Evolutionary conservation across 345 rosid genomes (phyloP).

Genomic region (Populus simonii): DNA sequence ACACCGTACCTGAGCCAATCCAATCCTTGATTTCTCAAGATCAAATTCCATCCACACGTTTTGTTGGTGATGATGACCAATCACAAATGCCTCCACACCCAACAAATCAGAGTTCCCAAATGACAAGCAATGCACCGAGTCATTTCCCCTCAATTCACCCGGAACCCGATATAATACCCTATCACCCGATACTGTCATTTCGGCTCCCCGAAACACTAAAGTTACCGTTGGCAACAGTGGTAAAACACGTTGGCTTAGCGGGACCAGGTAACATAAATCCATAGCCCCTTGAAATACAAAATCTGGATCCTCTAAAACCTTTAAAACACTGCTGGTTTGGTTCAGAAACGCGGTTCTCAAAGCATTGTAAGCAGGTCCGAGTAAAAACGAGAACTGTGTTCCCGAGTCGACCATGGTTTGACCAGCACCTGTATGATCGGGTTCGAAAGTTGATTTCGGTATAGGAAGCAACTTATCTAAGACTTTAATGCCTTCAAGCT

Average conservation of each 20-base stretch:
- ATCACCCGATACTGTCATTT: slow-evolving; percentile 62
- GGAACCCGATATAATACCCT: slow-evolving; percentile 60
- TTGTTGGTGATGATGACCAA: slow-evolving; percentile 93
- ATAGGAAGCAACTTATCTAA: slow-evolving; percentile 48
- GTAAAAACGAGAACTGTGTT: slow-evolving; percentile 82
- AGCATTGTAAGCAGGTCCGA: slow-evolving; percentile 74
- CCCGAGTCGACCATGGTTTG: slow-evolving; percentile 97
- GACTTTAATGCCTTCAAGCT: slow-evolving; percentile 81
- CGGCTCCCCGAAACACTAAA: slow-evolving; percentile 73
- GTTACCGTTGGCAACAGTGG: slow-evolving; percentile 59
- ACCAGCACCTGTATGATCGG: slow-evolving; percentile 95
- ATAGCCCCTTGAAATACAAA: slow-evolving; percentile 85
- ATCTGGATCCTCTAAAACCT: slow-evolving; percentile 58
- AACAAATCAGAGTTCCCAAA: slow-evolving; percentile 87
- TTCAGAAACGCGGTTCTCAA: slow-evolving; percentile 57
- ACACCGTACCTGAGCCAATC: slow-evolving; percentile 67
- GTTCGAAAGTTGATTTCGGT: slow-evolving; percentile 57
- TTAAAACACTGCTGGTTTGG: slow-evolving; percentile 48
- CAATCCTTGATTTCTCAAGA: slow-evolving; percentile 69
- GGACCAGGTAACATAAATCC: slow-evolving; percentile 74
- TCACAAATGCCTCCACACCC: slow-evolving; percentile 82
- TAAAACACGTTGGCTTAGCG: slow-evolving; percentile 20
- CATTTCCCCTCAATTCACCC: slow-evolving; percentile 50
- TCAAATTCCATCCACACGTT: slow-evolving; percentile 95
- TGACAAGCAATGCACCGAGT: slow-evolving; percentile 73